Evolutionary conservation across 1,139 yeast genomes (phyloP), one percentile per base, ranked within the genome.

Genomic region (Pichia sp.): DNA sequence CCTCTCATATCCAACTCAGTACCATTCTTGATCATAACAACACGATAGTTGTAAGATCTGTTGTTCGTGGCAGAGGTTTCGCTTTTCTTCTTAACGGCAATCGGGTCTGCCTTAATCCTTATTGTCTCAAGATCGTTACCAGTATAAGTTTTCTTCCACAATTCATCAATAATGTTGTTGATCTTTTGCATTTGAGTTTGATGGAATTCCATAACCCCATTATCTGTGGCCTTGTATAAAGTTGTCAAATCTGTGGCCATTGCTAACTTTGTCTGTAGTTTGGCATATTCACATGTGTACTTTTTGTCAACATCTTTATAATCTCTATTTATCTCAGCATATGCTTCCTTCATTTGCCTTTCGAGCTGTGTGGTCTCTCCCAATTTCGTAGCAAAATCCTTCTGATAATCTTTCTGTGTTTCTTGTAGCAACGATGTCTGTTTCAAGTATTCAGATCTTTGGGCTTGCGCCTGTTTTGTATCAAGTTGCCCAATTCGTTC

Each of bases 1-100:
- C 99, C 99, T 60, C 99, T 79, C 99, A 95, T 95, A 66, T 95
- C 99, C 49, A 95, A 74, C 68, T 93, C 99, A 1, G 84, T 87
- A 54, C 88, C 95, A 63, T 88, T 90, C 67, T 95, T 95, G 59
- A 84, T 83, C 99, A 95, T 95, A 16, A 93, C 96, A 26, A 95
- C 97, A 45, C 98, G 78, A 68, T 93, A 93, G 67, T 93, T 92
- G 70, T 92, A 92, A 0, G 95, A 81, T 54, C 93, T 74, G 55
- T 80, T 81, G 2, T 72, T 66, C 13, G 90, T 75, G 52, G 81
- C 79, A 2, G 71, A 66, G 6, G 72, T 69, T 0, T 66, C 59
- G 5, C 78, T 74, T 54, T 75, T 81, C 30, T 52, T 58, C 54
- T 79, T 80, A 1, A 70, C 64, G 8, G 71, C 70, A 8, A 67